phyloP scores from a whole-genome alignment of 225 moss, liverwort and hornwort genomes.

The Marchantia paleacea region DNA sequence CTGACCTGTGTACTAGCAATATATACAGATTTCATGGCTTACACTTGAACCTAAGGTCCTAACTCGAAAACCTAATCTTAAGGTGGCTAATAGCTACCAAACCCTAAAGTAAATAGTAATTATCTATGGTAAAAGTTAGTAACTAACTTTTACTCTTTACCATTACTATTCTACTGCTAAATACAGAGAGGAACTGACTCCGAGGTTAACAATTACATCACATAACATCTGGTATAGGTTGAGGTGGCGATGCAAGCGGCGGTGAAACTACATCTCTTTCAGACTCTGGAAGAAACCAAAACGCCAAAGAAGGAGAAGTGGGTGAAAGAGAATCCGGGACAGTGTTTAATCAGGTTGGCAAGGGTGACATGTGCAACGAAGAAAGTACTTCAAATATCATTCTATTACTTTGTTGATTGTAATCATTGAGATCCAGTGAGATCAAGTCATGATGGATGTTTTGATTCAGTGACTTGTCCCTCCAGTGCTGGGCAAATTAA shows the following conservation, averaged over 20 bases:
- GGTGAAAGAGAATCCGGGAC: constrained; percentile 78
- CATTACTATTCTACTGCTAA: no score
- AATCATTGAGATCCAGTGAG: background rate
- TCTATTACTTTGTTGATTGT: background rate
- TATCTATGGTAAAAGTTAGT: no score
- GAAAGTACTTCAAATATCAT: background rate
- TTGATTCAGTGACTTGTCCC: background rate
- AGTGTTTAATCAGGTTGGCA: constrained; percentile 65
- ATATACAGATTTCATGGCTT: no score
- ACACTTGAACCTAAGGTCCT: no score
- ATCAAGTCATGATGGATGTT: background rate
- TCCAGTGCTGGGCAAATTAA: constrained; percentile 76
- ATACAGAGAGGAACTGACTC: no score
- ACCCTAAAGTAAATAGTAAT: no score
- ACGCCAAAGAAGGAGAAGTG: constrained; percentile 76
- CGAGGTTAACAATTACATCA: no score
- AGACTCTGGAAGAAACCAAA: constrained; percentile 68
- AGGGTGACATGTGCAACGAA: background rate
- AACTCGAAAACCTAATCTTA: no score
- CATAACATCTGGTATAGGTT: constrained; percentile 36
- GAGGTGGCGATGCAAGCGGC: constrained; percentile 79
- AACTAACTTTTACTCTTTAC: no score
- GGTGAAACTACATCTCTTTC: constrained; percentile 61
- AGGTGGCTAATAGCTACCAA: no score
- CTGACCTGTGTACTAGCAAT: no score